These are phyloP conservation scores for Calcarisporium arbuscula DNA, from an alignment of 2,329 filamentous ascomycete species.

Conservation along the genomic window DNA sequence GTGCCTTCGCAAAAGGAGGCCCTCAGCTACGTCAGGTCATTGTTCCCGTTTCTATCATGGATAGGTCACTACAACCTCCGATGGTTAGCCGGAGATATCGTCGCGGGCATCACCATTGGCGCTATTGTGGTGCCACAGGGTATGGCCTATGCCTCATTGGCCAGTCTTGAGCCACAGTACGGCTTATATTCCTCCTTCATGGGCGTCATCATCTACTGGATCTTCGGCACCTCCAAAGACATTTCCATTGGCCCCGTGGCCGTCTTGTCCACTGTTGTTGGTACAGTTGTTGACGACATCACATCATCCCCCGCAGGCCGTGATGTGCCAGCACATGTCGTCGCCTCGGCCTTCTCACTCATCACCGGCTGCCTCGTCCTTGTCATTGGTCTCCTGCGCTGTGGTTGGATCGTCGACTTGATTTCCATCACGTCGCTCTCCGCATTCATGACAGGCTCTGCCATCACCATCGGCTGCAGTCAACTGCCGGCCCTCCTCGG, in stretches of 20 bases:
- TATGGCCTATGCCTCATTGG: slow-evolving; percentile 89
- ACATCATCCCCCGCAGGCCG: slow-evolving; percentile 41
- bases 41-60: slow-evolving; percentile 91
- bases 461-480: slow-evolving; percentile 78
- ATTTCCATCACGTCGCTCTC: slow-evolving; percentile 87
- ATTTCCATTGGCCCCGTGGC: slow-evolving; percentile 97
- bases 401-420: slow-evolving; percentile 87
- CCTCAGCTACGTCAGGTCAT: slow-evolving; percentile 54
- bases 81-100: slow-evolving; percentile 84
- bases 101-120: slow-evolving; percentile 63
- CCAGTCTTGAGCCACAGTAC: slow-evolving; percentile 72
- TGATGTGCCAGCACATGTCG: slow-evolving; percentile 52
- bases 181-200: slow-evolving; percentile 88
- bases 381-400: slow-evolving; percentile 69
- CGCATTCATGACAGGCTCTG: slow-evolving; percentile 95
- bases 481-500: slow-evolving; percentile 81
- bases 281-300: slow-evolving; percentile 68
- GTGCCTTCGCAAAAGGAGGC: slow-evolving; percentile 53
- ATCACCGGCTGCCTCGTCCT: slow-evolving; percentile 72
- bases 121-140: slow-evolving; percentile 83
- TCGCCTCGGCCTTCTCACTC: slow-evolving; percentile 74
- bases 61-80: slow-evolving; percentile 80
- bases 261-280: slow-evolving; percentile 87
- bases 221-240: slow-evolving; percentile 96
- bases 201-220: slow-evolving; percentile 92